These are phyloP conservation scores for Cercospora sesami DNA, from an alignment of 2,329 filamentous ascomycete genomes.

Conservation along the genomic window DNA sequence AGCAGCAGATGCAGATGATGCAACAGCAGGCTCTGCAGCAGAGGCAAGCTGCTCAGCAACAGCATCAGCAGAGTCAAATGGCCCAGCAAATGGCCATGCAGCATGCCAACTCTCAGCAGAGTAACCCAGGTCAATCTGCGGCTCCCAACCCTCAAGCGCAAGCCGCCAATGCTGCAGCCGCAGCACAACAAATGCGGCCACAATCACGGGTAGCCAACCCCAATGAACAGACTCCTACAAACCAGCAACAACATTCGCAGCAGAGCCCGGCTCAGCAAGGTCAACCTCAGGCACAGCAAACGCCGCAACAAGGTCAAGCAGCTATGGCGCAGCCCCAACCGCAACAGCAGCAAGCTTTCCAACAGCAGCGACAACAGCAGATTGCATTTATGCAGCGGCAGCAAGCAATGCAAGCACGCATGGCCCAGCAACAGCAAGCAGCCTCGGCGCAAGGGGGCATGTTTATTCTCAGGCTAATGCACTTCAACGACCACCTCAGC, in stretches of 20 bases:
- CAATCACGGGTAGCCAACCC: constrained; percentile 42
- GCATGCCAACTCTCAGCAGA: constrained; percentile 51
- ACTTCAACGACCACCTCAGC: constrained; percentile 59
- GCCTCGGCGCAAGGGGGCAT: constrained; percentile 37
- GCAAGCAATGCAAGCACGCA: constrained; percentile 28
- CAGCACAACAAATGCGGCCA: constrained; percentile 42
- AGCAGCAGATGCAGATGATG: constrained; percentile 47
- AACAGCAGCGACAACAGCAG: constrained; percentile 34
- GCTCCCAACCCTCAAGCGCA: constrained; percentile 43
- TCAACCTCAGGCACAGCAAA: constrained; percentile 40
- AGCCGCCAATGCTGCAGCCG: constrained; percentile 34
- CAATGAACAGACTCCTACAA: constrained; percentile 35
- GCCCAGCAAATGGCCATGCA: constrained; percentile 48
- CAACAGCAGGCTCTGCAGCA: constrained; percentile 42
- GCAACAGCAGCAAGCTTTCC: constrained; percentile 42
- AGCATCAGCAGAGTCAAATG: constrained; percentile 44
- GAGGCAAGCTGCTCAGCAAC: constrained; percentile 37
- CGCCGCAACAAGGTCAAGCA: constrained; percentile 44
- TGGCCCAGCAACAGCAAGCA: constrained; percentile 34
- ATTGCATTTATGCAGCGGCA: constrained; percentile 35
- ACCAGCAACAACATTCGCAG: constrained; percentile 33
- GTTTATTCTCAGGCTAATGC: constrained; percentile 55
- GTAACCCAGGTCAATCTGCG: constrained; percentile 49
- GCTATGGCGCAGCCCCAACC: constrained; percentile 45
- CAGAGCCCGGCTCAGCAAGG: constrained; percentile 38